Percentiles rank a stretch among this genome's conserved stretches.
Conservation (phyloP, 441 rosid genomes). For the Macaranga tanarius region DNA sequence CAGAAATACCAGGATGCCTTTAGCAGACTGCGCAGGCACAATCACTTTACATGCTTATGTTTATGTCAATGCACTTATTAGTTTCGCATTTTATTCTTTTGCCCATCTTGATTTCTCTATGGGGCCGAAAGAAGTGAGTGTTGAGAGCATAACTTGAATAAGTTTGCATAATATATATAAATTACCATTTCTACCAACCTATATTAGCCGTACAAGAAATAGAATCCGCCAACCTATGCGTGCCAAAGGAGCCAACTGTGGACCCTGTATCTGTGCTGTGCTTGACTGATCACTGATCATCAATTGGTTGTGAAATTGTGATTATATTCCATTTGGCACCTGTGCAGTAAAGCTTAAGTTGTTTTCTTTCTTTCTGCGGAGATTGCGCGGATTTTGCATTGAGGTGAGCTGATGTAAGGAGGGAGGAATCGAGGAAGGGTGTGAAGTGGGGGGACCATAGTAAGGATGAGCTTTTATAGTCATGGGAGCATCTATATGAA, state of each 20-base stretch:
- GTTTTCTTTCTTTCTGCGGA: slow-evolving; percentile 26
- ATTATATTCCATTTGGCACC: slow-evolving; percentile 26
- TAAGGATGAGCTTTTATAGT: neutral
- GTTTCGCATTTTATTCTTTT: neutral
- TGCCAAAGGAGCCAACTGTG: slow-evolving; percentile 12
- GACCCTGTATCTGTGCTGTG: slow-evolving; percentile 9
- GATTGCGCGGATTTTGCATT: slow-evolving; percentile 28
- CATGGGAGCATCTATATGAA: neutral
- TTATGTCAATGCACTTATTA: neutral
- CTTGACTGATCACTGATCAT: slow-evolving; percentile 17
- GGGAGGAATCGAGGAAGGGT: neutral
- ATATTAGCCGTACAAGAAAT: neutral
- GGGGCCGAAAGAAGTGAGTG: neutral
- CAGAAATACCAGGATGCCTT: neutral
- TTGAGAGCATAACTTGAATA: neutral
- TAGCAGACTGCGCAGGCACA: neutral
- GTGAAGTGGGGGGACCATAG: slow-evolving; percentile 19
- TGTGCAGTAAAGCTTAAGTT: neutral
- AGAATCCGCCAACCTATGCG: slow-evolving; percentile 10
- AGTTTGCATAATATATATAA: neutral
- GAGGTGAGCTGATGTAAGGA: neutral
- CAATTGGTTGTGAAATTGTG: slow-evolving; percentile 1
- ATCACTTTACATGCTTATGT: neutral
- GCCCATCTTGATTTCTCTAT: slow-evolving; percentile 4
- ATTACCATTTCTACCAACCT: neutral